Base-by-base conservation (phyloP, 768 basidiomycete genomes). In the Termitomyces sp. region DNA sequence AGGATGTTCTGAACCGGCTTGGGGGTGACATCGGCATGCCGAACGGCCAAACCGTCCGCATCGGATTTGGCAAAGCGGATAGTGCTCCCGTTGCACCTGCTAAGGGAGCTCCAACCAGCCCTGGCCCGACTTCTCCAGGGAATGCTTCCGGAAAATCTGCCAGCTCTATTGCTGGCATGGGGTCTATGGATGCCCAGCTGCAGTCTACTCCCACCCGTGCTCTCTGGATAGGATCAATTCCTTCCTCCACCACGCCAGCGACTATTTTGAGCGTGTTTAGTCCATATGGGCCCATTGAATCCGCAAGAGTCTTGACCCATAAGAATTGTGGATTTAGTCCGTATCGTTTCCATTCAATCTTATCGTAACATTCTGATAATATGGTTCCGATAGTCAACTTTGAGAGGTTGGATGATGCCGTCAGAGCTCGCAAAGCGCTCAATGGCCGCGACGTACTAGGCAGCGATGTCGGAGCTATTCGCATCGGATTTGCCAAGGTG, bases 51-150 rank as follows among this genome's bases (percentile, higher is more conserved):
- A 93, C 93, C 1, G 96, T 99, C 55, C 88, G 97, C 49, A 95
- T 99, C 68, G 97, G 97, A 2, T 99, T 97, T 70, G 97, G 96
- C 28, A 99, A 98, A 71, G 94, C 94, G 2, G 95, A 98, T 68
- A 95, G 94, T 65, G 96, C 93, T 5, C 96, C 96, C 33, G 87
- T 92, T 43, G 91, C 93, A 8, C 91, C 93, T 16, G 86, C 91
- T 36, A 93, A 92, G 66, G 89, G 89, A 28, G 81, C 81, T 28
- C 77, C 86, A 14, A 80, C 83, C 51, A 86, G 81, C 63, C 83
- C 88, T 32, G 80, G 83, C 16, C 79, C 87, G 14, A 83, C 87
- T 2, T 86, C 89, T 0, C 85, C 90, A 16, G 81, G 83, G 53
- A 71, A 72, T 32, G 64, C 71, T 28, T 69, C 76, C 9, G 71